Evolutionary conservation across 2,329 filamentous ascomycete genomes (phyloP).

Genomic region (Chaetomium sp.): DNA sequence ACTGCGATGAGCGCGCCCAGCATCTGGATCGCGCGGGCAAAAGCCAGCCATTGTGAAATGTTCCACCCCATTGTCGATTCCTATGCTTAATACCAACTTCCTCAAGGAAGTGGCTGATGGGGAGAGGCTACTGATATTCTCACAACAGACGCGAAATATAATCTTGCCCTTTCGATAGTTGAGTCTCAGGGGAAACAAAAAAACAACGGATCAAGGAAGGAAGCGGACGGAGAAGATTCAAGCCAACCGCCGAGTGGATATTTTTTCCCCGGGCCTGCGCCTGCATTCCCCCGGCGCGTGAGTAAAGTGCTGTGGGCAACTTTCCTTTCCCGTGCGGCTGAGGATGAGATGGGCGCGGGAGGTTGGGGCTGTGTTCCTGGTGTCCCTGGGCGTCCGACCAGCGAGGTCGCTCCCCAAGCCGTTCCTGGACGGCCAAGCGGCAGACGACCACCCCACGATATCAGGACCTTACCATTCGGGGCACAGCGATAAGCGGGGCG

Average conservation of each 20-base stretch:
- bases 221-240: background rate
- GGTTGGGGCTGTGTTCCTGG: slow-evolving; percentile 11
- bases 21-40: slow-evolving; percentile 29
- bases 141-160: background rate
- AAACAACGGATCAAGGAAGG: background rate
- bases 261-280: background rate
- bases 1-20: slow-evolving; percentile 27
- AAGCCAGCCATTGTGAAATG: slow-evolving; percentile 30
- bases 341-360: background rate
- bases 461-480: background rate
- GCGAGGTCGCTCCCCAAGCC: background rate
- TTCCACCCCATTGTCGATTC: slow-evolving; percentile 25
- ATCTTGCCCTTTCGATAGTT: background rate
- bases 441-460: no score
- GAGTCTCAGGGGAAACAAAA: background rate
- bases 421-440: background rate
- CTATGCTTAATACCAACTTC: background rate
- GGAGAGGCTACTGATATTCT: background rate
- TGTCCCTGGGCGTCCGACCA: background rate
- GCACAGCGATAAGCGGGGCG: background rate
- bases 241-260: background rate
- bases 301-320: no score
- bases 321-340: background rate
- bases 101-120: slow-evolving; percentile 7
- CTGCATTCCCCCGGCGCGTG: background rate